Evolutionary conservation across 2,329 filamentous ascomycete species (phyloP).

Genomic region (Fusarium compactum): DNA sequence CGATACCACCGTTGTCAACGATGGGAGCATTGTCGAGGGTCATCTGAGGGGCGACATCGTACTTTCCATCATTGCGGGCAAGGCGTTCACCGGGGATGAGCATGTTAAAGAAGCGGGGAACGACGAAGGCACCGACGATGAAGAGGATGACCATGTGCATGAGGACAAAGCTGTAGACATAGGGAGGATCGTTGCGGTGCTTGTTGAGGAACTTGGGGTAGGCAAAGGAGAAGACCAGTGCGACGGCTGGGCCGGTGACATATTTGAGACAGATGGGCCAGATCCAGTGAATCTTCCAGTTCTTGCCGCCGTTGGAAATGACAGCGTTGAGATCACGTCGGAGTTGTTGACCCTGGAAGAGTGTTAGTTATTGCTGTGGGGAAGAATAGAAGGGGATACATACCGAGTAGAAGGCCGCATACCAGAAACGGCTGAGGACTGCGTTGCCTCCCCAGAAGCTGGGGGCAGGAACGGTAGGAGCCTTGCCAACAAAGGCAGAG

Average conservation of each 20-base stretch:
- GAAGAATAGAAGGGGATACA: conserved; percentile 25
- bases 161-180: conserved; percentile 38
- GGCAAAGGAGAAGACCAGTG: conserved; percentile 61
- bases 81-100: conserved; percentile 29
- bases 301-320: conserved; percentile 58
- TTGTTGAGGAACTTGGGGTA: conserved; percentile 51
- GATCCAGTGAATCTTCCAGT: conserved; percentile 64
- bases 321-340: conserved; percentile 63
- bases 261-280: conserved; percentile 61
- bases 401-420: conserved; percentile 65
- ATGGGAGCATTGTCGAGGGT: conserved; percentile 25
- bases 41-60: conserved; percentile 35
- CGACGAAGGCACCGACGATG: conserved; percentile 33
- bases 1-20: conserved; percentile 20
- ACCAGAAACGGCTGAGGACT: conserved; percentile 60
- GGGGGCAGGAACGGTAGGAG: conserved; percentile 54
- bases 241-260: conserved; percentile 58
- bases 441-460: conserved; percentile 57
- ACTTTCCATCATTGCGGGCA: conserved; percentile 33
- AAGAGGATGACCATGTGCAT: conserved; percentile 39
- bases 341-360: conserved; percentile 63
- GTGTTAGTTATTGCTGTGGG: neutral
- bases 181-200: conserved; percentile 28
- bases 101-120: conserved; percentile 31
- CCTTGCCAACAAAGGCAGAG: conserved; percentile 54